Evolutionary conservation across 345 rosid species (phyloP), one percentile per base, ranked within the genome.

Genomic region (Euclidium syriacum): DNA sequence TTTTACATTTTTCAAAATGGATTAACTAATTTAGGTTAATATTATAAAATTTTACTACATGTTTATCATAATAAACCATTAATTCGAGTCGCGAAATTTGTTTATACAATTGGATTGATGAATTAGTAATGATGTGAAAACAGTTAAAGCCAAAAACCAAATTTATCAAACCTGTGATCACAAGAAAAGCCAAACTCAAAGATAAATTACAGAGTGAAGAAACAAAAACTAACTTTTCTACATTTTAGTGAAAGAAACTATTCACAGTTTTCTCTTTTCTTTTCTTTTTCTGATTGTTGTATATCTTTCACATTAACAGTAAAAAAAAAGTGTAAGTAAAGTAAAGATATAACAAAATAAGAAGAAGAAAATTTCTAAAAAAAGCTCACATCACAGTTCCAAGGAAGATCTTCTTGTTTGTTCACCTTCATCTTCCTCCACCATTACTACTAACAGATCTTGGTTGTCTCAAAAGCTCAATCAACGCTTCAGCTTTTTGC

Each of bases 391-490:
- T 65, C 79, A 78, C 76, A 71, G 60, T 41, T 79, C 58, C 11
- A n/a, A n/a, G n/a, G 87, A 73, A n/a, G 73, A 55, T 48, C 78
- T 71, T 46, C n/a, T n/a, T n/a, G n/a, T n/a, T n/a, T n/a, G n/a
- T n/a, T n/a, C n/a, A n/a, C n/a, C n/a, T n/a, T n/a, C n/a, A n/a
- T n/a, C n/a, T n/a, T n/a, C n/a, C n/a, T n/a, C 74, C 91, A 76
- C 76, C 85, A 72, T 63, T 69, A 75, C 73, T 64, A 72, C 73
- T 64, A 72, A 80, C 78, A 82, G 95, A 85, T 85, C 96, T 87
- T 64, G 95, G 94, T 74, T 83, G 97, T 79, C 99, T 86, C 17
- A 89, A 74, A 51, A 92, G 87, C 71, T 83, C 79, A 51, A 81
- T 84, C 65, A 92, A 73, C 38, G 84, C 56, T 80, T 84, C 88